Base-by-base conservation (phyloP, 2,329 filamentous ascomycete species). In the Samsoniella hepiali region DNA sequence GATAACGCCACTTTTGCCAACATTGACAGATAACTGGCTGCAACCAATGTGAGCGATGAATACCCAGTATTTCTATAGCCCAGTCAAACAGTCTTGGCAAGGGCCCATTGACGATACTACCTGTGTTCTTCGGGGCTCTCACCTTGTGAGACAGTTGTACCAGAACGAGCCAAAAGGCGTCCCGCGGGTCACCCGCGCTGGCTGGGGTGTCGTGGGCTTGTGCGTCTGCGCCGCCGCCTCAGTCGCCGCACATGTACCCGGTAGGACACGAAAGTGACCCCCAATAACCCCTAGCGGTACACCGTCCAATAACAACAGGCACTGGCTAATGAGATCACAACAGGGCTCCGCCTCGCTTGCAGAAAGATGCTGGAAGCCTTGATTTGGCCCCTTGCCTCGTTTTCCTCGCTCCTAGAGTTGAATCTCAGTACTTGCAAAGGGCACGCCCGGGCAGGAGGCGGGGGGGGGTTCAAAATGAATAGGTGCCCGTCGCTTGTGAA, bases 171-270 rank as follows among this genome's bases (percentile, higher is more conserved):
- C 7, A 53, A 51, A 53, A 13, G 22, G 27, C 27, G 22, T 51
- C 11, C 13, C 47, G 32, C 36, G 22, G 22, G 32, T n/a, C 22
- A 42, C 32, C 44, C 57, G 45, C 57, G 57, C 45, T 32, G 57
- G 44, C 45, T 50, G 44, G 57, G 44, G 32, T 49, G 44, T 13
- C n/a, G n/a, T 31, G 17, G 44, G 57, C 42, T 59, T 50, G 47
- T 51, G 45, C 57, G 57, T 17, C 56, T 49, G 56, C 56, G 56
- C 44, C 55, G 40, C 55, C 44, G 56, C 56, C 56, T 58, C 56
- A 50, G 56, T 50, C 56, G 45, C 22, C 22, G 44, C 32, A 50
- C 34, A 34, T 57, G 54, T 44, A 57, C 11, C 38, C 7, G 15
- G 38, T 15, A 3, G 5, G 29, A 50, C n/a, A 49, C 29, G 56